Base-by-base conservation (phyloP, 805 yeast genomes). In the Starmerella etchellsii region DNA sequence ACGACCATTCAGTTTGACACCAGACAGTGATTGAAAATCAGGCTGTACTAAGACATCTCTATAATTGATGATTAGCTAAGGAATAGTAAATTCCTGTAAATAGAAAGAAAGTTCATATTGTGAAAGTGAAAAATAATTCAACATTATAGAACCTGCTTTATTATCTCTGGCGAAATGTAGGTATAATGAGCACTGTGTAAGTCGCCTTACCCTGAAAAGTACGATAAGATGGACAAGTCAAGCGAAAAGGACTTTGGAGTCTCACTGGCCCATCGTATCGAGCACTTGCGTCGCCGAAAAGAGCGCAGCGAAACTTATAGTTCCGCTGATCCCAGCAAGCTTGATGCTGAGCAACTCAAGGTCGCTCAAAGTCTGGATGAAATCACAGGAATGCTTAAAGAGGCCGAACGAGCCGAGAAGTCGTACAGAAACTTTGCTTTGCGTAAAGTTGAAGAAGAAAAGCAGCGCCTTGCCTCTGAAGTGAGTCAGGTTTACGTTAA, bases 1-100 rank as follows among this genome's bases (percentile, higher is more conserved):
- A 84, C 82, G 1, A 88, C 97, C 0, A 78, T 88, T 25, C 71
- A 78, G 18, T 71, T 80, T 64, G 95, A 87, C 56, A 79, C 88
- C 1, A 23, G 31, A 25, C 10, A 7, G 6, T 27, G 30, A 10
- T 27, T n/a, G 30, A 27, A 6, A 23, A 7, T 23, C 25, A 7
- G 25, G n/a, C n/a, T n/a, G n/a, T n/a, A n/a, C n/a, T n/a, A n/a
- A n/a, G n/a, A n/a, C n/a, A n/a, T n/a, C n/a, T n/a, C n/a, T n/a
- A n/a, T n/a, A n/a, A n/a, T n/a, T n/a, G n/a, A n/a, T n/a, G n/a
- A n/a, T n/a, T n/a, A n/a, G n/a, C n/a, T n/a, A n/a, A n/a, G n/a
- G n/a, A n/a, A n/a, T n/a, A n/a, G n/a, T n/a, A n/a, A n/a, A n/a
- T n/a, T n/a, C n/a, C n/a, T n/a, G n/a, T n/a, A n/a, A n/a, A n/a